These are phyloP conservation scores for Calonectria honghensis DNA, from an alignment of 2,329 filamentous ascomycete species.

Conservation along the genomic window DNA sequence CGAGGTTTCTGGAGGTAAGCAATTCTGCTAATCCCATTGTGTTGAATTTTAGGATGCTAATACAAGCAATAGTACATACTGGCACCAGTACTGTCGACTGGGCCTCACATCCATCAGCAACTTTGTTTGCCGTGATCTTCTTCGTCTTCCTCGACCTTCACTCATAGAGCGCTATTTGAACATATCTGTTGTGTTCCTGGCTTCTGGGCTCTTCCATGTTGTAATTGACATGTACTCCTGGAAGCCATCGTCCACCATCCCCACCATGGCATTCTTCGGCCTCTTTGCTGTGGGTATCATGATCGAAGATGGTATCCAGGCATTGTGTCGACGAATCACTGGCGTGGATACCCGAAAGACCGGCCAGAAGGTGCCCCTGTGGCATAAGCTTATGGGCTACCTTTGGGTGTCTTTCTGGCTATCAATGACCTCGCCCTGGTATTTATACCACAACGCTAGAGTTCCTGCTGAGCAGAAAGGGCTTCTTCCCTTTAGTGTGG, in stretches of 20 bases:
- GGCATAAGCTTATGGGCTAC: slow-evolving; percentile 11
- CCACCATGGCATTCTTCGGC: slow-evolving; percentile 2
- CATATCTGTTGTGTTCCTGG: background rate
- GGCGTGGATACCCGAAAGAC: background rate
- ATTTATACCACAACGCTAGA: background rate
- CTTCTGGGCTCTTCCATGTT: slow-evolving; percentile 1
- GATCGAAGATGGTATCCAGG: slow-evolving; percentile 6
- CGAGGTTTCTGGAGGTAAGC: slow-evolving; percentile 5
- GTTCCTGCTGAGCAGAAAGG: background rate
- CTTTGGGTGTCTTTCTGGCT: background rate
- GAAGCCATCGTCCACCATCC: background rate
- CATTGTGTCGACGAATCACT: background rate
- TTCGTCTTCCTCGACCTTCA: background rate
- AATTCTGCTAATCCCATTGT: background rate
- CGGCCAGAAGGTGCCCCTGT: background rate
- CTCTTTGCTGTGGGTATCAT: background rate
- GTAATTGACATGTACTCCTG: background rate
- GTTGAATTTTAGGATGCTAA: background rate
- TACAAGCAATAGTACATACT: background rate
- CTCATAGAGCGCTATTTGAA: slow-evolving; percentile 2
- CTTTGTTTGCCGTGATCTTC: background rate
- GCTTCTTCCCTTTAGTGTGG: background rate
- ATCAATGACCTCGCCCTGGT: background rate
- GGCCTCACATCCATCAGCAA: background rate
- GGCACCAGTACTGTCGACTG: slow-evolving; percentile 2